Percentiles rank a stretch among this genome's conserved stretches.
Conservation (phyloP, 2,329 filamentous ascomycete genomes). For the Pseudogymnoascus sp. region DNA sequence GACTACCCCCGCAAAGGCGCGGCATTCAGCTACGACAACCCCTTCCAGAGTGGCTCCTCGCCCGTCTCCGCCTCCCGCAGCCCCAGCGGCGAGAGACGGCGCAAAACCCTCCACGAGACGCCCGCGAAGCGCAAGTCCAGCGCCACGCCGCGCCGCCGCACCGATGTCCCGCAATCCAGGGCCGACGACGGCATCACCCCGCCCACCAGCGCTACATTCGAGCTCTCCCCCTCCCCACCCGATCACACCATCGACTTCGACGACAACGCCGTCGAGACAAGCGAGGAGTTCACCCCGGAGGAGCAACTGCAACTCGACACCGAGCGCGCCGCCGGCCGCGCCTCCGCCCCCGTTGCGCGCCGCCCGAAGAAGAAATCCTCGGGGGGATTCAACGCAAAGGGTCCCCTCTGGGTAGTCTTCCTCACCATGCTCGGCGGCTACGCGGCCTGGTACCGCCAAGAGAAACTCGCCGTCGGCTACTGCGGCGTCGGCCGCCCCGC, state of each 20-base stretch:
- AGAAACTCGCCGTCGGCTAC: conserved; percentile 94
- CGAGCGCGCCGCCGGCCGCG: conserved; percentile 53
- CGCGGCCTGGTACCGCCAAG: conserved; percentile 78
- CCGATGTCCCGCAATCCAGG: conserved; percentile 36
- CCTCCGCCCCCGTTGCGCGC: conserved; percentile 37
- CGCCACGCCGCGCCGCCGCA: conserved; percentile 42
- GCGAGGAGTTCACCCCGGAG: conserved; percentile 91
- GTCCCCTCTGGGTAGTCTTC: conserved; percentile 64
- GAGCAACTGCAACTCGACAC: conserved; percentile 74
- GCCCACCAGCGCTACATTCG: conserved; percentile 49
- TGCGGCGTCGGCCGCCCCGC: conserved; percentile 72
- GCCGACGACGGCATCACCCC: conserved; percentile 46
- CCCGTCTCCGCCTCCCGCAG: conserved; percentile 47
- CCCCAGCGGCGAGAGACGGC: conserved; percentile 43
- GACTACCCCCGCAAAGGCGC: conserved; percentile 31
- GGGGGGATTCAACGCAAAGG: conserved; percentile 45
- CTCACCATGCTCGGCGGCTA: conserved; percentile 65
- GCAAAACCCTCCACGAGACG: conserved; percentile 19
- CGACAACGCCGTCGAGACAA: conserved; percentile 51
- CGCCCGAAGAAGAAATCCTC: conserved; percentile 37
- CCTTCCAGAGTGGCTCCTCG: conserved; percentile 81
- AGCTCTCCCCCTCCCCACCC: conserved; percentile 22
- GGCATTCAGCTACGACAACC: conserved; percentile 83
- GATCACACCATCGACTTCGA: conserved; percentile 33
- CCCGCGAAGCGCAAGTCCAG: conserved; percentile 22